These are phyloP conservation scores for Triglochin maritima DNA, from an alignment of 106 monocot species.

Conservation along the genomic window DNA sequence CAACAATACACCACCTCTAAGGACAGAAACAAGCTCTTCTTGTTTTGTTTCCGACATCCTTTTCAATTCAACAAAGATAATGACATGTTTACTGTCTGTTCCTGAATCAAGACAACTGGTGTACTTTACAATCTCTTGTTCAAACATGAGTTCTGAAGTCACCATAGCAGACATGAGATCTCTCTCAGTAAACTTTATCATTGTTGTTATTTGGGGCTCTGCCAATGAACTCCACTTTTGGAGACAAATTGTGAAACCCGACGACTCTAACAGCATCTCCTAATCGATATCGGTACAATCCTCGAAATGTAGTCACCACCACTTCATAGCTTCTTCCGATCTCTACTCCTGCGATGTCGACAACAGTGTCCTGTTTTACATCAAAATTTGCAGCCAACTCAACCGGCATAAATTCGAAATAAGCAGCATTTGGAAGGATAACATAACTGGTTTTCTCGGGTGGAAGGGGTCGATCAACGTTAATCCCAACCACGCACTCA, in stretches of 20 bases:
- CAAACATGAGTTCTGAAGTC: not conserved
- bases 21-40: not conserved
- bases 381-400: not conserved
- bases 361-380: slow-evolving; percentile 3
- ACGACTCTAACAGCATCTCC: slow-evolving; percentile 45
- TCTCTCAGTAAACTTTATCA: not conserved
- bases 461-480: slow-evolving; percentile 12
- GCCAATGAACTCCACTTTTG: slow-evolving; percentile 35
- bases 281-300: slow-evolving; percentile 47
- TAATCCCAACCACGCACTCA: slow-evolving; percentile 26
- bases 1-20: slow-evolving; percentile 1
- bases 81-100: slow-evolving; percentile 17
- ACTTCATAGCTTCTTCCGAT: slow-evolving; percentile 33
- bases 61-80: not conserved
- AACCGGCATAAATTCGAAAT: slow-evolving; percentile 38
- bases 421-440: slow-evolving; percentile 21
- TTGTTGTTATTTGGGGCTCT: slow-evolving; percentile 6
- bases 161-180: not conserved
- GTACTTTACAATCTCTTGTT: not conserved
- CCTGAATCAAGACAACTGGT: not conserved
- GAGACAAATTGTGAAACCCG: slow-evolving; percentile 46
- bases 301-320: slow-evolving; percentile 32
- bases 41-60: not conserved
- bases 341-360: slow-evolving; percentile 28
- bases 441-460: slow-evolving; percentile 22